A percentile compares a stretch with the other conserved stretches of the same genome.
Evolutionary conservation across 179 eudicot species (phyloP).

Genomic region (Corrigiola litoralis): DNA sequence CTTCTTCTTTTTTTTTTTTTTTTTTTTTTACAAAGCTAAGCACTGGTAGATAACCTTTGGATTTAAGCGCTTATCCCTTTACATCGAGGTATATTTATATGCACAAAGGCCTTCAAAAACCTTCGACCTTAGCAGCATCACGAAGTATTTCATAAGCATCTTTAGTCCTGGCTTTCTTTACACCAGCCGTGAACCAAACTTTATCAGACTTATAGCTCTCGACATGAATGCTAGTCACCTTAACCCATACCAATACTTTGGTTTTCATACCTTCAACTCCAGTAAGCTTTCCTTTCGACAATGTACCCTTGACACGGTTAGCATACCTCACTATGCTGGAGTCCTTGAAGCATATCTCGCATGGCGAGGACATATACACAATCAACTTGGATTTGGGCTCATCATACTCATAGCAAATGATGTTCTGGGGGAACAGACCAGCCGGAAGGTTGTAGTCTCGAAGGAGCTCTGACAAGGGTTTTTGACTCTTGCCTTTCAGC

Average conservation of each 20-base stretch:
- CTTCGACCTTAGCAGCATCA: conserved; percentile 44
- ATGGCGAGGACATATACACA: conserved; percentile 54
- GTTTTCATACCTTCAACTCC: conserved; percentile 80
- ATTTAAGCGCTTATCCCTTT: too few relatives aligned
- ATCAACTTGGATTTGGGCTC: conserved; percentile 49
- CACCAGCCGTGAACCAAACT: conserved; percentile 61
- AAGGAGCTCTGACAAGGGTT: conserved; percentile 61
- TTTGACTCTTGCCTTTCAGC: conserved; percentile 65
- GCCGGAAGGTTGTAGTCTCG: conserved; percentile 64
- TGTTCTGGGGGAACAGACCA: conserved; percentile 70
- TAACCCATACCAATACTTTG: conserved; percentile 77
- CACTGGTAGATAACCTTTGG: too few relatives aligned
- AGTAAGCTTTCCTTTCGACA: conserved; percentile 61
- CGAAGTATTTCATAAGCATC: conserved; percentile 52
- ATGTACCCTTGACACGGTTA: conserved; percentile 53
- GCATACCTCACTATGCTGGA: conserved; percentile 57
- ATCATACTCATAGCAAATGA: conserved; percentile 59
- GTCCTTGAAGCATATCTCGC: conserved; percentile 71
- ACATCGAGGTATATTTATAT: too few relatives aligned
- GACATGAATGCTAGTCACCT: conserved; percentile 51
- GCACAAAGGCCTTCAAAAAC: too few relatives aligned
- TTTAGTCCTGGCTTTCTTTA: conserved; percentile 57
- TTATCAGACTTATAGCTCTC: conserved; percentile 69
- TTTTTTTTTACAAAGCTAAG: too few relatives aligned
- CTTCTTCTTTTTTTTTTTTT: too few relatives aligned